Conservation (phyloP, 345 rosid species). For the Salix koriyanagi region DNA sequence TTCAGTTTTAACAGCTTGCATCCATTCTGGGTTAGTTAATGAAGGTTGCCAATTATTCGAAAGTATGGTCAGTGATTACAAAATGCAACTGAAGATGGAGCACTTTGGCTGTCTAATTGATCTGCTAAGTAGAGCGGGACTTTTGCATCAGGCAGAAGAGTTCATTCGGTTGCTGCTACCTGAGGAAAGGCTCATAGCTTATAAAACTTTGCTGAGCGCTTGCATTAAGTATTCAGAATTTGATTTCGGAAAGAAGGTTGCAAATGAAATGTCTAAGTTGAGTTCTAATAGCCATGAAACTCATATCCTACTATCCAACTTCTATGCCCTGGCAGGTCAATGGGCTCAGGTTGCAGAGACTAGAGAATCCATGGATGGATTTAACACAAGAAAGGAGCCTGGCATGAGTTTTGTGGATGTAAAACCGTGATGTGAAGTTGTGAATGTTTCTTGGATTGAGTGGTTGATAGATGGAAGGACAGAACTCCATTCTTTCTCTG, state of each 20-base stretch:
- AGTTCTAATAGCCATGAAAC: constrained; percentile 10
- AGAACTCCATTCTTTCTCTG: too few species aligned
- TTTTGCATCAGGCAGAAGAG: constrained; percentile 21
- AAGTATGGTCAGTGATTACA: constrained; percentile 12
- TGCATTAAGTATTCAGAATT: constrained; percentile 27
- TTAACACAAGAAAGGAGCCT: constrained; percentile 16
- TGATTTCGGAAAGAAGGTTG: constrained; percentile 20
- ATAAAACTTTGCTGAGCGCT: constrained; percentile 20
- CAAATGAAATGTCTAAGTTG: constrained; percentile 7
- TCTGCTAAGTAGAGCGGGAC: constrained; percentile 26
- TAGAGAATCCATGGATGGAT: constrained; percentile 18
- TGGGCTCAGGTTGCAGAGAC: constrained; percentile 24
- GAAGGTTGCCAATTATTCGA: constrained; percentile 15
- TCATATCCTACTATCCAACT: constrained; percentile 27
- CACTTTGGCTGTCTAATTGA: constrained; percentile 32
- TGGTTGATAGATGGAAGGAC: too few species aligned
- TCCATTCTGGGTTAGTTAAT: constrained; percentile 23
- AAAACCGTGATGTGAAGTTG: background rate
- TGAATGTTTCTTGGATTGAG: too few species aligned
- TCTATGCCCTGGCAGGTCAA: constrained; percentile 24
- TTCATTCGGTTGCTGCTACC: constrained; percentile 14
- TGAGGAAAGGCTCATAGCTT: constrained; percentile 9
- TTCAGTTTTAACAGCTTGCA: constrained; percentile 23
- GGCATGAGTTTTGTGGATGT: constrained; percentile 20
- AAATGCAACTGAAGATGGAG: constrained; percentile 14